A percentile compares a stretch with the other conserved stretches of the same genome.
Conservation (phyloP, 2,329 filamentous ascomycete genomes). For the Chalara sp. region DNA sequence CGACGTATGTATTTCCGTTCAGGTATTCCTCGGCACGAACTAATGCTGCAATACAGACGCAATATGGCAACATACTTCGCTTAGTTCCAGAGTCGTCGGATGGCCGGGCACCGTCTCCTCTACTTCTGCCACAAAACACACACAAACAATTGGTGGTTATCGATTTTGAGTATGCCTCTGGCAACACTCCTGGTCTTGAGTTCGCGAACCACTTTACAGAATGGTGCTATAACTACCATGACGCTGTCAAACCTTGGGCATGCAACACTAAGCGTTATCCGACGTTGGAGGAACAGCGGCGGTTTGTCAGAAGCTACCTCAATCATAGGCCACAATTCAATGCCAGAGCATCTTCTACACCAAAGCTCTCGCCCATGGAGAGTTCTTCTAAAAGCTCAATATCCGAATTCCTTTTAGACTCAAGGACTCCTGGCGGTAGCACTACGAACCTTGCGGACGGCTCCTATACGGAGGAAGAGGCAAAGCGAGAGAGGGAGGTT, state of each 20-base stretch:
- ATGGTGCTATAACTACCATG: constrained; percentile 98
- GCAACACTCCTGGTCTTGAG: constrained; percentile 79
- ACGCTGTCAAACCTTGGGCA: constrained; percentile 54
- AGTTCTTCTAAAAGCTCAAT: constrained; percentile 15
- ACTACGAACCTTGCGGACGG: constrained; percentile 33
- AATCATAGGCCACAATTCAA: constrained; percentile 68
- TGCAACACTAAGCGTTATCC: constrained; percentile 71
- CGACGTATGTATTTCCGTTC: constrained; percentile 56
- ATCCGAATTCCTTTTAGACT: constrained; percentile 70
- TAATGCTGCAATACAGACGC: constrained; percentile 54
- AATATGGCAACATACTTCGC: constrained; percentile 96
- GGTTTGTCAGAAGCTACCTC: constrained; percentile 82
- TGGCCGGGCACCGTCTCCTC: constrained; percentile 52
- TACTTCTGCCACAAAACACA: constrained; percentile 82
- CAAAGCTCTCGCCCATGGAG: constrained; percentile 25
- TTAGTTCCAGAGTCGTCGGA: constrained; percentile 50
- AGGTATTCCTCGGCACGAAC: not conserved
- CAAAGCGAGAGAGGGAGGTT: constrained; percentile 51
- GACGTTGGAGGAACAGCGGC: constrained; percentile 69
- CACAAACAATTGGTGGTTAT: constrained; percentile 97
- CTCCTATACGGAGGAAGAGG: constrained; percentile 48
- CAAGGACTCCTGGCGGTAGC: constrained; percentile 47
- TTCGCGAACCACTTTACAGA: constrained; percentile 98
- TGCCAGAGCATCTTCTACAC: constrained; percentile 34
- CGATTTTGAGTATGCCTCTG: constrained; percentile 94